These are phyloP conservation scores for Lepidium aucheri DNA, from an alignment of 345 rosid genomes.

Conservation along the genomic window DNA sequence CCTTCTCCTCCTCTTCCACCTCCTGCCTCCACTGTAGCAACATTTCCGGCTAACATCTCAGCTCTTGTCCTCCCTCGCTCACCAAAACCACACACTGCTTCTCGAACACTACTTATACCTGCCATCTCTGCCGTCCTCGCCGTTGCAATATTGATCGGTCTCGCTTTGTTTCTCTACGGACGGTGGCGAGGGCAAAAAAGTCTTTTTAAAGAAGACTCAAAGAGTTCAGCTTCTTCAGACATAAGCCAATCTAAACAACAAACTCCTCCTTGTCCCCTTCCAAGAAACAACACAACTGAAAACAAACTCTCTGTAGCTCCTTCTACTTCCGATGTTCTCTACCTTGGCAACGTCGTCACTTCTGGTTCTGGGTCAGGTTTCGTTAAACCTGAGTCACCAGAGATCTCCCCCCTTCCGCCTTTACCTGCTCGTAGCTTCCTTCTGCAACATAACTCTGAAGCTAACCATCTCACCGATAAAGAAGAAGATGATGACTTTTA, in stretches of 20 bases:
- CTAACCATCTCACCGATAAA: constrained; percentile 25
- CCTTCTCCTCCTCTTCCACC: constrained; percentile 45
- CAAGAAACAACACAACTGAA: constrained; percentile 18
- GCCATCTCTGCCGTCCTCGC: constrained; percentile 44
- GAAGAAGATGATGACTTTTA: constrained; percentile 58
- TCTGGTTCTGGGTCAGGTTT: constrained; percentile 30
- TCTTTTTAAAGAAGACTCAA: constrained; percentile 29
- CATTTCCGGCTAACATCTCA: constrained; percentile 93
- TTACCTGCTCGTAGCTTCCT: constrained; percentile 43
- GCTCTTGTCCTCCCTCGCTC: constrained; percentile 72
- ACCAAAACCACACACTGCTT: constrained; percentile 28
- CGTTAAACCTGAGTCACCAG: constrained; percentile 73
- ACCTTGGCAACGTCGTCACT: constrained; percentile 66
- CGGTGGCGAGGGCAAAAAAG: constrained; percentile 33
- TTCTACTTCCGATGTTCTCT: constrained; percentile 64
- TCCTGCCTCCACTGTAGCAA: constrained; percentile 49
- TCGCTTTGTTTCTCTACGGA: constrained; percentile 34
- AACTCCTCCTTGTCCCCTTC: constrained; percentile 19
- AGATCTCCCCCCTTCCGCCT: constrained; percentile 86
- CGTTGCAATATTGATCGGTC: constrained; percentile 26
- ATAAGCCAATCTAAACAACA: constrained; percentile 9
- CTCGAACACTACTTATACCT: constrained; percentile 43
- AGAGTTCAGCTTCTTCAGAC: constrained; percentile 29
- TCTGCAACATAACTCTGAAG: constrained; percentile 38
- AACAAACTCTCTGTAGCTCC: constrained; percentile 41